These are phyloP conservation scores for Barnettozyma sucrosica DNA, from an alignment of 805 yeast species.

Conservation along the genomic window DNA sequence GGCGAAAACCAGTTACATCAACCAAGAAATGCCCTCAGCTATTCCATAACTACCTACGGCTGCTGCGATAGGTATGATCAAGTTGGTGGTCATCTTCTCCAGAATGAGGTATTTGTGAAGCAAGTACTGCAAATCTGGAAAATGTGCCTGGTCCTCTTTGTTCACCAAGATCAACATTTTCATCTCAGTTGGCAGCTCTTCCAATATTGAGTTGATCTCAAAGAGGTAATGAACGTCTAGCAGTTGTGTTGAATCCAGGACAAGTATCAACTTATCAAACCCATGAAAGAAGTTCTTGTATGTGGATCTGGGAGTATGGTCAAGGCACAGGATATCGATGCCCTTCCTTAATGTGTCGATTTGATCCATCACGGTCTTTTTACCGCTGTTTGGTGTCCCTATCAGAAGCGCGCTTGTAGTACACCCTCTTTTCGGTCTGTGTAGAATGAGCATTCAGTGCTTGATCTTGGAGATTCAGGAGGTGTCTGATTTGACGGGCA, in stretches of 20 bases:
- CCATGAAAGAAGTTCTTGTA: conserved; percentile 4
- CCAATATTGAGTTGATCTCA: conserved; percentile 4
- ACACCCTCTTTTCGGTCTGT: neutral
- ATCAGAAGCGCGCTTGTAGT: neutral
- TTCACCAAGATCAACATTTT: conserved; percentile 19
- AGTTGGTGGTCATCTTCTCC: conserved; percentile 6
- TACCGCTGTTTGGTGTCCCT: neutral
- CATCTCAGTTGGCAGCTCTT: conserved; percentile 2
- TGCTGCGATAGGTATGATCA: conserved; percentile 19
- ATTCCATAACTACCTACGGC: conserved; percentile 18
- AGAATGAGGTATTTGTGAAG: conserved; percentile 14
- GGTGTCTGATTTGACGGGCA: neutral
- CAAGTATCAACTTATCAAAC: conserved; percentile 11
- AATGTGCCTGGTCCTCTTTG: conserved; percentile 15
- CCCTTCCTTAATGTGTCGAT: neutral
- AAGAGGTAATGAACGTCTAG: conserved; percentile 10
- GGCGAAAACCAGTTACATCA: conserved; percentile 19
- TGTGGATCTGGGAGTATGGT: neutral
- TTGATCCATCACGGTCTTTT: neutral
- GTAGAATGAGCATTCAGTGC: neutral
- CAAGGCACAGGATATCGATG: neutral
- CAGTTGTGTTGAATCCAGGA: conserved; percentile 18
- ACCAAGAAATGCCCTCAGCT: conserved; percentile 25
- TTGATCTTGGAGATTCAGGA: neutral
- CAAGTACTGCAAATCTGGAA: conserved; percentile 5